Evolutionary conservation across 2,329 filamentous ascomycete genomes (phyloP), one percentile per base, ranked within the genome.

Genomic region (Aureobasidium zeae): DNA sequence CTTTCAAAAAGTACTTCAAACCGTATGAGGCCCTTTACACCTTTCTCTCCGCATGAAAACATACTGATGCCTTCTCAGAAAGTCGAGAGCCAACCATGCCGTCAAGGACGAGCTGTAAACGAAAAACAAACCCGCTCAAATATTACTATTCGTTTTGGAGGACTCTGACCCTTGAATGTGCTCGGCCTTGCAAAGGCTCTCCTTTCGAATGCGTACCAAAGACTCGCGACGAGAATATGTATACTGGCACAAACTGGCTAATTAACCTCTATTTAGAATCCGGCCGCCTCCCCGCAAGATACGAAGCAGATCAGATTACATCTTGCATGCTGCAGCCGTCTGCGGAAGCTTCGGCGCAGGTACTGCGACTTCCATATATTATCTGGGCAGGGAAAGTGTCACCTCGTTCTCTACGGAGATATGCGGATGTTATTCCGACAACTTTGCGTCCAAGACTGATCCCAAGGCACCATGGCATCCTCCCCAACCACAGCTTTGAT

Each of bases 401-500:
- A n/a, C n/a, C n/a, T n/a, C n/a, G n/a, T n/a, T n/a, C n/a, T n/a
- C n/a, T n/a, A n/a, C n/a, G n/a, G n/a, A n/a, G n/a, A n/a, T n/a
- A n/a, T n/a, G n/a, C n/a, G n/a, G n/a, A 15, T 32, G 13, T 6
- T n/a, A 13, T 25, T 32, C 28, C 21, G n/a, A 10, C 31, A 41
- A 20, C 13, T 41, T 24, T n/a, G 28, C 21, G n/a, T n/a, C 39
- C 39, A 43, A 12, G 25, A 16, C 11, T 33, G 39, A 15, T 44
- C 32, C 42, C 42, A 44, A 24, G 42, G 31, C 13, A 30, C 19
- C 42, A 44, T 29, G 15, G 42, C 42, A 8, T 44, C 42, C 11
- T 37, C 22, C 17, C 42, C 42, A 16, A 44, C 32, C 2, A 36
- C 33, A n/a, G 32, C 42, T 13, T 44, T 44, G 32, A 44, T 44